Base-by-base conservation (phyloP, 305 asterid species). In the Solanum chacoense region DNA sequence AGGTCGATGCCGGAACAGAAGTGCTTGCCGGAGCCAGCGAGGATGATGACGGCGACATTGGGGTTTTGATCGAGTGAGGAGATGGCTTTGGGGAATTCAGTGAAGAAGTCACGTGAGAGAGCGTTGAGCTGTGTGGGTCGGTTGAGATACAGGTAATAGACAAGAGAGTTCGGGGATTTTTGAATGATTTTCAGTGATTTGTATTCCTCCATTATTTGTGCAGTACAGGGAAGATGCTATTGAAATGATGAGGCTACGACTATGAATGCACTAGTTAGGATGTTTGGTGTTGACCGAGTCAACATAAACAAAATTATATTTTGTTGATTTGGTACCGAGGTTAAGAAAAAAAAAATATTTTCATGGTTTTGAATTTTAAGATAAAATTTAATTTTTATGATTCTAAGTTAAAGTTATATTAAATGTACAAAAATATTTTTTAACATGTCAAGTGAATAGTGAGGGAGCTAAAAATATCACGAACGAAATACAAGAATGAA, bases 1-100 rank as follows among this genome's bases (percentile, higher is more conserved):
- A 97, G 91, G 84, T 96, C 98, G 92, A 96, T 95, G 59, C 99
- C 99, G 89, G 98, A 42, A 94, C 99, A 96, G 93, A 97, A 97
- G 91, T 94, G 95, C 32, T 90, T 91, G 29, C 99, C 99, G 69
- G 92, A 89, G 4, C 95, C 98, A 89, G 95, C 88, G 88, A 97
- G 91, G 88, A 97, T 24, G 89, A 97, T 89, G 90, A 93, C 96
- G 91, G 90, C 91, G 88, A 89, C 96, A 7, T 94, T 76, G 7
- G 99, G 95, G 92, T 94, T 93, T 29, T 42, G 92, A 90, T 95
- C 98, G 84, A 95, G 96, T 90, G 94, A 80, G 86, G 93, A 74
- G 29, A 97, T 92, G 76, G 98, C 98, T 59, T 29, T 87, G 85
- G 98, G 99, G 92, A 97, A 94, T 90, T 97, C 99, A 84, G 90